These are phyloP conservation scores for Parmales sp. DNA, from an alignment of 108 stramenopile species.

Conservation along the genomic window DNA sequence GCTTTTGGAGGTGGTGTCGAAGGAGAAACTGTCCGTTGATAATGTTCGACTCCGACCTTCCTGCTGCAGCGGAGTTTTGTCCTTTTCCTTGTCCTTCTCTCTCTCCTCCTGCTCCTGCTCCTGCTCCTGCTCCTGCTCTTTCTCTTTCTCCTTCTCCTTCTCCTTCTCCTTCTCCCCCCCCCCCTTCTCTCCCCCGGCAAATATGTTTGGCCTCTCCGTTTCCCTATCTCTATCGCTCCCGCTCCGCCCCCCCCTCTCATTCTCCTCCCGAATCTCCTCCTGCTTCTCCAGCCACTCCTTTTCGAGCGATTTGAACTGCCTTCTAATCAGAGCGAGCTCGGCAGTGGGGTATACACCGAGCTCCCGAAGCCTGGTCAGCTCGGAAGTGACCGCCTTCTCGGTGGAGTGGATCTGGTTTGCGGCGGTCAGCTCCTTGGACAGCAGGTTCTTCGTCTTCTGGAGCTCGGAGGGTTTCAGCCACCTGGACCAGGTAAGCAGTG, in stretches of 20 bases:
- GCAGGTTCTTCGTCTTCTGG: background rate
- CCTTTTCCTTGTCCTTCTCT: too few relatives aligned
- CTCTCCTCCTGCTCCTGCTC: too few relatives aligned
- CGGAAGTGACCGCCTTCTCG: background rate
- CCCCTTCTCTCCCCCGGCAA: too few relatives aligned
- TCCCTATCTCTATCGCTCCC: background rate
- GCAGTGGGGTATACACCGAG: slow-evolving; percentile 5
- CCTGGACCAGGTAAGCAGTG: background rate
- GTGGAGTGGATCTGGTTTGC: background rate
- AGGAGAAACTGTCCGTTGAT: too few relatives aligned
- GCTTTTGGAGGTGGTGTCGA: too few relatives aligned
- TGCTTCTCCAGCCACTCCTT: background rate
- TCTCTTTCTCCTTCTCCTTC: too few relatives aligned
- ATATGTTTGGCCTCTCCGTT: too few relatives aligned
- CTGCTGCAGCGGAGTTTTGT: too few relatives aligned
- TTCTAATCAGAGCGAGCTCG: slow-evolving; percentile 5
- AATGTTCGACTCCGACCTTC: too few relatives aligned
- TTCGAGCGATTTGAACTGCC: background rate
- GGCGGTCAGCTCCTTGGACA: background rate
- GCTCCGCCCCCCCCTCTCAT: background rate
- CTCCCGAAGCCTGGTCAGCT: background rate
- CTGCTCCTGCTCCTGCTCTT: too few relatives aligned
- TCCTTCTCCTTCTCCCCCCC: too few relatives aligned
- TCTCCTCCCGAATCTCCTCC: background rate
- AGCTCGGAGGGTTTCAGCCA: background rate